Evolutionary conservation across 192 early-diverging fungal genomes (phyloP).

Genomic region (Spizellomyces sp.): DNA sequence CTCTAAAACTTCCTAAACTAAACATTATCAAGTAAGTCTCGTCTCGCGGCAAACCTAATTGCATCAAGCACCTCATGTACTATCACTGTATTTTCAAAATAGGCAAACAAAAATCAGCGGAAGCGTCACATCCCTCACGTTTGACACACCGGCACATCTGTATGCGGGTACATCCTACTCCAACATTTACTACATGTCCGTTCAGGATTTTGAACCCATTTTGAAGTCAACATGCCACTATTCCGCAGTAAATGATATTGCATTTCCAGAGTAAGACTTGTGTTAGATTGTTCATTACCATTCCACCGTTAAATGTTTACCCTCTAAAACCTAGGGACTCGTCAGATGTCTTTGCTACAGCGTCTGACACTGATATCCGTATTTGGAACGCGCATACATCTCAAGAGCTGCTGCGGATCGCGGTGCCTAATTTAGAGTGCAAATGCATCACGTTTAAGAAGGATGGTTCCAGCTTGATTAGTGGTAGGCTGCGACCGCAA

Average conservation of each 20-base stretch:
- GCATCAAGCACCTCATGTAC: not conserved
- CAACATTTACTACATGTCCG: slow-evolving; percentile 53
- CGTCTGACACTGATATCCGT: slow-evolving; percentile 58
- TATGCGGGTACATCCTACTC: slow-evolving; percentile 55
- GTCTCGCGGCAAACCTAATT: not conserved
- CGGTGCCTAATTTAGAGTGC: slow-evolving; percentile 63
- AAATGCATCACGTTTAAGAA: slow-evolving; percentile 63
- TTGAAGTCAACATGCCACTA: slow-evolving; percentile 57
- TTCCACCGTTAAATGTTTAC: not conserved
- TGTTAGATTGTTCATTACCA: not conserved
- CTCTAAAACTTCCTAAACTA: slow-evolving; percentile 50
- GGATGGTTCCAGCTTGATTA: slow-evolving; percentile 51
- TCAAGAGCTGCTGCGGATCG: slow-evolving; percentile 54
- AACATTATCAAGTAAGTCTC: slow-evolving; percentile 55
- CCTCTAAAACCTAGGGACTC: slow-evolving; percentile 40
- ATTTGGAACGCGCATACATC: slow-evolving; percentile 57
- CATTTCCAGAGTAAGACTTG: slow-evolving; percentile 47
- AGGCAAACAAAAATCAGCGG: slow-evolving; percentile 59
- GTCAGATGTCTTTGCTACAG: slow-evolving; percentile 59
- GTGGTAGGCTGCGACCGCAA: slow-evolving; percentile 20
- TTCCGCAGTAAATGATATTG: slow-evolving; percentile 56
- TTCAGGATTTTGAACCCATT: slow-evolving; percentile 38
- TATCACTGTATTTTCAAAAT: not conserved
- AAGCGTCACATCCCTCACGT: slow-evolving; percentile 57
- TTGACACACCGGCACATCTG: slow-evolving; percentile 42